phyloP scores from a whole-genome alignment of 2,329 filamentous ascomycete genomes.

The Penicillium olsonii region DNA sequence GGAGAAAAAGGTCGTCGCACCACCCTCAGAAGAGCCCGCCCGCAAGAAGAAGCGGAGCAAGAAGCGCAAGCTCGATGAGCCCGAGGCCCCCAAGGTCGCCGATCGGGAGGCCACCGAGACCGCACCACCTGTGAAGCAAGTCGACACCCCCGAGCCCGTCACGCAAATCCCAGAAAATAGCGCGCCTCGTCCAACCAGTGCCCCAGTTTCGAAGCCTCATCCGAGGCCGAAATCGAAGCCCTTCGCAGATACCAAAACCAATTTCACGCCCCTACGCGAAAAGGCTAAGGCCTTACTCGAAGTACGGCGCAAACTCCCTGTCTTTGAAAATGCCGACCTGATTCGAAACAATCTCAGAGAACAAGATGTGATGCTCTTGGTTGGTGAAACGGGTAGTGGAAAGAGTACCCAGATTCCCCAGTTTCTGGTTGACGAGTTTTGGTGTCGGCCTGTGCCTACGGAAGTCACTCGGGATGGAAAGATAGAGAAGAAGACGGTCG shows the following conservation, averaged over 20 bases:
- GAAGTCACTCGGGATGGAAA: constrained; percentile 42
- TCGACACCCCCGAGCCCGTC: not conserved
- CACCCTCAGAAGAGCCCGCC: constrained; percentile 7
- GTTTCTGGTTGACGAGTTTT: constrained; percentile 75
- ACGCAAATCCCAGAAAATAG: constrained; percentile 2
- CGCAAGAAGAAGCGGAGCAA: constrained; percentile 33
- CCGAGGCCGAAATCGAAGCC: constrained; percentile 18
- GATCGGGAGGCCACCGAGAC: constrained; percentile 7
- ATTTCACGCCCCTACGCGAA: constrained; percentile 39
- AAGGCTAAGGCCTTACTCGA: constrained; percentile 51
- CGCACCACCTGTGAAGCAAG: constrained; percentile 1
- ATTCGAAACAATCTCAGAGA: constrained; percentile 66
- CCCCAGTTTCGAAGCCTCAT: constrained; percentile 8
- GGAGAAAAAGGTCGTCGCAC: constrained; percentile 7
- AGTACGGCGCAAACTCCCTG: constrained; percentile 70
- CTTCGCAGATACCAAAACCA: constrained; percentile 25
- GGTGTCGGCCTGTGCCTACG: constrained; percentile 68
- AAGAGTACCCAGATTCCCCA: constrained; percentile 97
- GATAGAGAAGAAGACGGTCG: constrained; percentile 53
- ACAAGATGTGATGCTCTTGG: constrained; percentile 76
- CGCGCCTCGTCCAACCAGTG: not conserved
- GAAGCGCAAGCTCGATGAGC: constrained; percentile 36
- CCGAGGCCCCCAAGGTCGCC: constrained; percentile 8
- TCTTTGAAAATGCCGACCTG: constrained; percentile 71
- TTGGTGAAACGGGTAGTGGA: constrained; percentile 93